Evolutionary conservation across 129 eudicot genomes (phyloP).

Genomic region (Ambrosia artemisiifolia): DNA sequence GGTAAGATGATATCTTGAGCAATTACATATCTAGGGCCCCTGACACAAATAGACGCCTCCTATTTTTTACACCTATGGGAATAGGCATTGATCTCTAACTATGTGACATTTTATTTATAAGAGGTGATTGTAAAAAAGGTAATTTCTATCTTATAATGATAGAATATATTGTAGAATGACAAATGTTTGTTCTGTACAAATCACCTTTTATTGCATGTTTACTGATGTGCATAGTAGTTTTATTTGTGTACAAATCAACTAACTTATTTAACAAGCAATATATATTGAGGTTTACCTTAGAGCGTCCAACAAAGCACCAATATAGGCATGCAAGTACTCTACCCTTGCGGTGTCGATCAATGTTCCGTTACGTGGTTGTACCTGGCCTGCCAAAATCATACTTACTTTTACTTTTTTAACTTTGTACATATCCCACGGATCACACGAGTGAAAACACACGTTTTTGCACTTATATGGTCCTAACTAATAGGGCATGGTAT

Average conservation of each 20-base stretch:
- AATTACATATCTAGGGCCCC: no score
- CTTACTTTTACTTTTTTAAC: neutral
- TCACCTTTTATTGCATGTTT: neutral
- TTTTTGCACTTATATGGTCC: neutral
- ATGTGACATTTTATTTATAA: neutral
- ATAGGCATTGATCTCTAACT: neutral
- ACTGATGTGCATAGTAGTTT: no score
- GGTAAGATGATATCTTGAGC: no score
- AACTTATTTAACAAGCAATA: neutral
- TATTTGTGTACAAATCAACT: neutral
- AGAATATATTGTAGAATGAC: neutral
- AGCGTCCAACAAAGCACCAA: slow-evolving; percentile 60
- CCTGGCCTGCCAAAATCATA: slow-evolving; percentile 39
- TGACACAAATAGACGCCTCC: no score
- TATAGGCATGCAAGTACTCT: slow-evolving; percentile 54
- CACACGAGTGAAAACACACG: neutral
- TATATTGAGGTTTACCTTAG: slow-evolving; percentile 41
- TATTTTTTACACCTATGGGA: no score
- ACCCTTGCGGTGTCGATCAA: slow-evolving; percentile 56
- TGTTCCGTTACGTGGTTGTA: slow-evolving; percentile 39
- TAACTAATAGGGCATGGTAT: neutral
- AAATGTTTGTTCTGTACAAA: neutral
- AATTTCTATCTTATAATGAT: no score
- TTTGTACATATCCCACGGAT: no score
- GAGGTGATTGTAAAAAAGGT: neutral